A percentile compares a stretch with the other conserved stretches of the same genome.
These are phyloP conservation scores for Venturia nashicola DNA, from an alignment of 2,329 filamentous ascomycete genomes.

Conservation along the genomic window DNA sequence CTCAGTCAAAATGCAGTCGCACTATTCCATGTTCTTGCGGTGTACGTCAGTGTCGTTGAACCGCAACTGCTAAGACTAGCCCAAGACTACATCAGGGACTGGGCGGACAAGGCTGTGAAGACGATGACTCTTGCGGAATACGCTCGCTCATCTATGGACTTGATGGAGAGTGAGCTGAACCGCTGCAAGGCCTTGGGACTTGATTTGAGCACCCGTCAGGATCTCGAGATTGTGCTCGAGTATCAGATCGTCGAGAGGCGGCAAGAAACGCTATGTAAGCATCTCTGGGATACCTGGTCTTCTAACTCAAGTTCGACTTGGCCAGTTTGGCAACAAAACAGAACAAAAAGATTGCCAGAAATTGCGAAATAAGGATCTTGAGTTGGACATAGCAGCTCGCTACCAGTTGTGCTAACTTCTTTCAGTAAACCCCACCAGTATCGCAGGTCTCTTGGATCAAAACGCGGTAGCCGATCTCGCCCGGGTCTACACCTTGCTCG, in stretches of 20 bases:
- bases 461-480: constrained; percentile 59
- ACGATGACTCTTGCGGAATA: constrained; percentile 47
- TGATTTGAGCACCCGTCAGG: constrained; percentile 63
- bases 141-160: constrained; percentile 52
- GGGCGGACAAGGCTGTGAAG: constrained; percentile 53
- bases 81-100: constrained; percentile 53
- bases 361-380: not conserved
- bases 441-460: constrained; percentile 61
- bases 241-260: constrained; percentile 57
- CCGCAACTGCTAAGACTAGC: constrained; percentile 58
- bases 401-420: not conserved
- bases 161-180: constrained; percentile 60
- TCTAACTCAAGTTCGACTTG: not conserved
- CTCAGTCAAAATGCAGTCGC: constrained; percentile 45
- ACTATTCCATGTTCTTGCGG: constrained; percentile 73
- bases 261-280: constrained; percentile 31
- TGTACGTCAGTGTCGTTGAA: constrained; percentile 74
- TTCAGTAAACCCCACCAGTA: constrained; percentile 47
- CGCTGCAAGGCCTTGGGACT: constrained; percentile 73
- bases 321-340: not conserved
- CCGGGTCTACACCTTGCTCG: constrained; percentile 65
- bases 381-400: constrained; percentile 24
- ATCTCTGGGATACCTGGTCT: not conserved
- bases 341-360: not conserved
- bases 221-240: constrained; percentile 63